Base-by-base conservation (phyloP, 306 rosid species). In the Canavalia ensiformis region DNA sequence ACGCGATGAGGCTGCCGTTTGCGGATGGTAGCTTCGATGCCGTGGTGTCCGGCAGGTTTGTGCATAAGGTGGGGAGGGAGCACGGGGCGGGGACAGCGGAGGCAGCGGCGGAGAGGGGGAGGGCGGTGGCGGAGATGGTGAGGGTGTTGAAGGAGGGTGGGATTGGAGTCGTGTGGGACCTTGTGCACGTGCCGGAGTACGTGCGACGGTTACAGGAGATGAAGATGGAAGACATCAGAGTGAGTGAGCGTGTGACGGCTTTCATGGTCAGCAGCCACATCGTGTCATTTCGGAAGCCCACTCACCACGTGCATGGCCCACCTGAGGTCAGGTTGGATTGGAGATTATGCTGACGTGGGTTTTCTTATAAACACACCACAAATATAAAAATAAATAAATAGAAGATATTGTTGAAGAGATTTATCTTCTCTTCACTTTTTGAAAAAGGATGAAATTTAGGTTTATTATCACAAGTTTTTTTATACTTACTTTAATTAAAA, bases 101-200 rank as follows among this genome's bases (percentile, higher is more conserved):
- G 30, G 69, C 69, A 9, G 31, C 69, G 30, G 69, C 49, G 30
- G 69, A 64, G 49, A 64, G 69, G 49, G 69, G 69, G 5, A 64
- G 69, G 49, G 69, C 12, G 31, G 46, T 64, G 69, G 49, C 69
- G 49, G 69, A 64, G 30, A 2, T 64, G 2, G 69, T 64, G 69
- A 35, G 69, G 11, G 69, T 64, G 47, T n/a, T 64, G 31, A 64
- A 64, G 69, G 47, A 64, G 31, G 69, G 69, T 6, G 69, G 69
- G 5, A 4, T 64, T 12, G 69, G 69, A 25, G 69, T 64, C 4
- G 69, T 64, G 69, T 64, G 69, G 69, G 69, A 64, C 69, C 49
- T 64, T 12, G 47, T 64, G 69, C 69, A 64, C 49, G 69, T 64
- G 69, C 69, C 69, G 47, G 69, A 64, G 69, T 64, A 64, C 69